A percentile compares a stretch with the other conserved stretches of the same genome.
phyloP scores from a whole-genome alignment of 2,329 filamentous ascomycete genomes.

The Alternaria brassicae region DNA sequence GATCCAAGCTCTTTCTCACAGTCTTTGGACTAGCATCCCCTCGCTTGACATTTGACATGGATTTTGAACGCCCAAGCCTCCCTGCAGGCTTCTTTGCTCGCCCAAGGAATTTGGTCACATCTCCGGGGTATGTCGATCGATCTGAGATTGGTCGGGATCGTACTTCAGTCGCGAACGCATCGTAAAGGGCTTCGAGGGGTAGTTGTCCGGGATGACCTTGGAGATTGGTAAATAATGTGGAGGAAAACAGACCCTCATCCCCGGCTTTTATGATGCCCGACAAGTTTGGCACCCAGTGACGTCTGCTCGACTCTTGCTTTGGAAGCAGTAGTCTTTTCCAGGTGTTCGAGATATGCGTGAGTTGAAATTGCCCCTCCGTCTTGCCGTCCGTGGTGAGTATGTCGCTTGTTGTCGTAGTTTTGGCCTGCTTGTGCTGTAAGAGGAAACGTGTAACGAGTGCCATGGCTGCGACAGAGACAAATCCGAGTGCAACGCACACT shows the following conservation, averaged over 20 bases:
- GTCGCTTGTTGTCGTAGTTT: conserved; percentile 16
- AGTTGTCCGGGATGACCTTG: conserved; percentile 34
- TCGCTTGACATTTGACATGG: conserved; percentile 21
- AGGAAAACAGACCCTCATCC: conserved; percentile 40
- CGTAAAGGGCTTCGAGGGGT: conserved; percentile 35
- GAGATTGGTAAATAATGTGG: conserved; percentile 33
- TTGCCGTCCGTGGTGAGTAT: conserved; percentile 16
- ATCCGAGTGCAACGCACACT: conserved; percentile 21
- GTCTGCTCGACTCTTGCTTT: conserved; percentile 24
- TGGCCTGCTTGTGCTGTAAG: conserved; percentile 36
- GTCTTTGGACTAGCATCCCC: conserved; percentile 16
- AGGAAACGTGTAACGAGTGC: conserved; percentile 39
- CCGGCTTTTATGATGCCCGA: conserved; percentile 44
- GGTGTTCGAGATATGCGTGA: conserved; percentile 23
- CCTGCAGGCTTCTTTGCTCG: conserved; percentile 19
- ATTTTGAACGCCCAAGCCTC: conserved; percentile 27
- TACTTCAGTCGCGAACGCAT: conserved; percentile 37
- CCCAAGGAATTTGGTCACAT: conserved; percentile 34
- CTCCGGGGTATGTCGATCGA: conserved; percentile 31
- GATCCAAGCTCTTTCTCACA: conserved; percentile 29
- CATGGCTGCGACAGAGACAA: conserved; percentile 31
- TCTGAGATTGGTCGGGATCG: conserved; percentile 28
- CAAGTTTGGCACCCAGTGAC: conserved; percentile 36
- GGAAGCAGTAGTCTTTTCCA: conserved; percentile 30
- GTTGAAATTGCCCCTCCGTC: conserved; percentile 20